phyloP scores from a whole-genome alignment of 306 rosid species.

The Rosa chinensis region DNA sequence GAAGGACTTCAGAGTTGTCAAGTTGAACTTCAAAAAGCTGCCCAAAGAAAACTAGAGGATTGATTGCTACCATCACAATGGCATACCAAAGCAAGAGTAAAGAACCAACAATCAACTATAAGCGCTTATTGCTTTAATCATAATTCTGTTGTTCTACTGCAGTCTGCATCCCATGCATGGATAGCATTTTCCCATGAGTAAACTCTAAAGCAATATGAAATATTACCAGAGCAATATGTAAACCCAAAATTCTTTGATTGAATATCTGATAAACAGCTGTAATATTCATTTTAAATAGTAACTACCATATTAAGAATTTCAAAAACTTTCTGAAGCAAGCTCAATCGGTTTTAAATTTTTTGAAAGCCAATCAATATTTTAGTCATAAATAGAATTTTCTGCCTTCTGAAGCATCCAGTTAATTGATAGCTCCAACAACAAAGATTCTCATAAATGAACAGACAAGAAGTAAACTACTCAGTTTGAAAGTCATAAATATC shows the following conservation, averaged over 20 bases:
- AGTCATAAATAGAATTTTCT: neutral
- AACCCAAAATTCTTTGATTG: neutral
- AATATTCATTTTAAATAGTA: neutral
- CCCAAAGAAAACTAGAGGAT: constrained; percentile 21
- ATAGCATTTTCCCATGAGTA: neutral
- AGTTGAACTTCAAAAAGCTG: constrained; percentile 93
- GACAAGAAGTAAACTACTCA: neutral
- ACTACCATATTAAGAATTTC: neutral
- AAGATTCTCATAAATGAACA: neutral
- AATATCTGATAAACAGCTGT: neutral
- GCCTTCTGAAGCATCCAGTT: neutral
- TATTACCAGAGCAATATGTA: neutral
- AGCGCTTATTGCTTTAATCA: neutral
- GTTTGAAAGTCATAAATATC: neutral
- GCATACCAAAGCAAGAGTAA: constrained; percentile 12
- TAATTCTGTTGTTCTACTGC: neutral
- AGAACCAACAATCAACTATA: constrained; percentile 2
- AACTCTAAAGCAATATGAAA: neutral
- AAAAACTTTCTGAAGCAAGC: neutral
- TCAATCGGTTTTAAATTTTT: neutral
- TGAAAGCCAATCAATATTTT: neutral
- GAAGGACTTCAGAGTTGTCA: constrained; percentile 83
- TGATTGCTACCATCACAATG: constrained; percentile 20
- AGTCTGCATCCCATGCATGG: neutral
- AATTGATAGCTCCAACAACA: neutral